phyloP scores from a whole-genome alignment of 768 basidiomycete species.

The Royoungia palumana region DNA sequence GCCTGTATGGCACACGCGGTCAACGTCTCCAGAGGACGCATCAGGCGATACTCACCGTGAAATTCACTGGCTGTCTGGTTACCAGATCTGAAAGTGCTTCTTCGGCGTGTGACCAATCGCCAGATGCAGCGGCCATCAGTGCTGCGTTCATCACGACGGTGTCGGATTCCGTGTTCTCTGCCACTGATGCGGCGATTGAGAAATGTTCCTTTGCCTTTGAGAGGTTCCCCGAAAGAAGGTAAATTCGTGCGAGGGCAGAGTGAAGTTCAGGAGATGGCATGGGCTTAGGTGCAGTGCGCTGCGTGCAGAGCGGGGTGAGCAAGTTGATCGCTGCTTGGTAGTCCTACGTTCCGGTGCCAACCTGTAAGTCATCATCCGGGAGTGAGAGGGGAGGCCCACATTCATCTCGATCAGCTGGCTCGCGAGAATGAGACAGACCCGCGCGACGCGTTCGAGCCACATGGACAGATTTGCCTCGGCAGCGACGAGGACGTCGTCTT shows the following conservation, averaged over 20 bases:
- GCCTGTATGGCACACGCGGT: conserved; percentile 36
- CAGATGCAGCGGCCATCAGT: conserved; percentile 62
- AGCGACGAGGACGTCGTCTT: conserved; percentile 15
- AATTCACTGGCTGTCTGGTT: conserved; percentile 55
- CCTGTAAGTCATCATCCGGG: not conserved
- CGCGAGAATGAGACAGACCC: conserved; percentile 75
- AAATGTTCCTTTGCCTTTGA: conserved; percentile 59
- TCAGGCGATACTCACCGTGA: conserved; percentile 40
- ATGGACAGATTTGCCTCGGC: conserved; percentile 46
- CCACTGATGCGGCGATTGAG: conserved; percentile 36
- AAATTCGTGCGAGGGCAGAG: conserved; percentile 68
- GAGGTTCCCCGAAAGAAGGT: conserved; percentile 71
- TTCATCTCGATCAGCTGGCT: conserved; percentile 85
- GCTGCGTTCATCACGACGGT: conserved; percentile 62
- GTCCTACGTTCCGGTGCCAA: conserved; percentile 46
- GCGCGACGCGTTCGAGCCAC: conserved; percentile 81
- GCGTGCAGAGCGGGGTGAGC: conserved; percentile 62
- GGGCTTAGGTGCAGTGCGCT: conserved; percentile 23
- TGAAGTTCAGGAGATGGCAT: conserved; percentile 52
- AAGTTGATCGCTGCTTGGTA: conserved; percentile 63
- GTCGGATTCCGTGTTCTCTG: conserved; percentile 42
- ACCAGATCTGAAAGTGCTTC: conserved; percentile 43
- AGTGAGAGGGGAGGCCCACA: conserved; percentile 36
- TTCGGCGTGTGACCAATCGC: conserved; percentile 61
- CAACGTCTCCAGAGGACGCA: not conserved